Conservation (phyloP, 495 filamentous ascomycete species). For the Penicillium tannophilum region DNA sequence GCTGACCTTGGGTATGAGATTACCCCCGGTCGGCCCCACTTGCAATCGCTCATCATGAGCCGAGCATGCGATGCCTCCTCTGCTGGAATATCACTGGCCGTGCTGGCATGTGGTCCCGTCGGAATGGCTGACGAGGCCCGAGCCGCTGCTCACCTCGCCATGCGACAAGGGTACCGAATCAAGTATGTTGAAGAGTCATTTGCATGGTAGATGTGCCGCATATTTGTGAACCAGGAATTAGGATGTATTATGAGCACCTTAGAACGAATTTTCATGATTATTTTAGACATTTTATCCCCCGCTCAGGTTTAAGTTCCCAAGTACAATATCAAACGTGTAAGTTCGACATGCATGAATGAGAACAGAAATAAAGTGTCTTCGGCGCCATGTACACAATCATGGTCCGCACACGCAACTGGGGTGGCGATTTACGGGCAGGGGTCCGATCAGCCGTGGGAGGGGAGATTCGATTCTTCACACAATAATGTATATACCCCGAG, state of each 20-base stretch:
- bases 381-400: conserved; percentile 62
- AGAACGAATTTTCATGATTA: not conserved
- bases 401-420: conserved; percentile 58
- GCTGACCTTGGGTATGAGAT: conserved; percentile 26
- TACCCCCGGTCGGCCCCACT: conserved; percentile 31
- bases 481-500: conserved; percentile 58
- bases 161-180: conserved; percentile 37
- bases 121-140: conserved; percentile 53
- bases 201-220: conserved; percentile 30
- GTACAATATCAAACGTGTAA: no score
- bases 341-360: no score
- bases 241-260: not conserved
- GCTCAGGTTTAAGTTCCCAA: no score
- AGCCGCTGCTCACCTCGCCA: conserved; percentile 39
- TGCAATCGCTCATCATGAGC: conserved; percentile 34
- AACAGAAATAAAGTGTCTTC: conserved; percentile 32
- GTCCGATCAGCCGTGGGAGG: conserved; percentile 56
- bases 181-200: conserved; percentile 51
- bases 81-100: conserved; percentile 31
- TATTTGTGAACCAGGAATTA: not conserved
- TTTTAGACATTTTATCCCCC: no score
- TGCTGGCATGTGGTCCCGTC: conserved; percentile 53
- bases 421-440: conserved; percentile 45
- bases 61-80: conserved; percentile 32
- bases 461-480: conserved; percentile 59